Evolutionary conservation across 306 rosid species (phyloP), one percentile per base, ranked within the genome.

Genomic region (Pterocarpus santalinus): DNA sequence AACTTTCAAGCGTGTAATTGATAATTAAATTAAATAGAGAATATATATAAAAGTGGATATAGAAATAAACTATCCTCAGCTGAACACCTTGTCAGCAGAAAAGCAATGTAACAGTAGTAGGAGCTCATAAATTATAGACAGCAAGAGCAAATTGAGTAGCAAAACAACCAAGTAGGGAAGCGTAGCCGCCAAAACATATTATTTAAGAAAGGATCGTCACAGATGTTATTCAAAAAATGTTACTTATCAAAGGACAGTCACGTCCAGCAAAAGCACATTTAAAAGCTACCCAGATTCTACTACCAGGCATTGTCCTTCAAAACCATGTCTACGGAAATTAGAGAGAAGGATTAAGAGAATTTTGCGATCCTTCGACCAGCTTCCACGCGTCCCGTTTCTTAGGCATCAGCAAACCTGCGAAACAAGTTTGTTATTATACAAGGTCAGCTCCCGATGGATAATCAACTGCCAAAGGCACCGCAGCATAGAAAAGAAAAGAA

Each of bases 321-420:
- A 66, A 28, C 28, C 44, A 49, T 7, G 76, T 36, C 77, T 28
- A n/a, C 3, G 4, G n/a, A 62, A 47, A 38, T 17, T 34, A 12
- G 16, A 2, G 8, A 67, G 44, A 14, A 39, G 11, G 28, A 36
- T 9, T 1, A 16, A 5, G 72, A 52, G 16, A 71, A 71, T 33
- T 22, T 7, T 8, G 22, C 1, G 72, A 60, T 33, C 16, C 63
- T 12, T 3, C 17, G 0, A 36, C 33, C 2, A 4, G 47, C 13
- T 0, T 7, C 52, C n/a, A 9, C 7, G 8, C n/a, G 16, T 66
- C 73, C 57, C 52, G 7, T 33, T 66, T 41, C 71, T 66, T 39
- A 66, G 12, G 71, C 71, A 36, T 66, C 52, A 66, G 72, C 72
- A 66, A 66, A 66, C 15, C 72, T 66, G 49, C 52, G n/a, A 39